phyloP scores from a whole-genome alignment of 495 filamentous ascomycete species.

The Sporormia fimetaria region DNA sequence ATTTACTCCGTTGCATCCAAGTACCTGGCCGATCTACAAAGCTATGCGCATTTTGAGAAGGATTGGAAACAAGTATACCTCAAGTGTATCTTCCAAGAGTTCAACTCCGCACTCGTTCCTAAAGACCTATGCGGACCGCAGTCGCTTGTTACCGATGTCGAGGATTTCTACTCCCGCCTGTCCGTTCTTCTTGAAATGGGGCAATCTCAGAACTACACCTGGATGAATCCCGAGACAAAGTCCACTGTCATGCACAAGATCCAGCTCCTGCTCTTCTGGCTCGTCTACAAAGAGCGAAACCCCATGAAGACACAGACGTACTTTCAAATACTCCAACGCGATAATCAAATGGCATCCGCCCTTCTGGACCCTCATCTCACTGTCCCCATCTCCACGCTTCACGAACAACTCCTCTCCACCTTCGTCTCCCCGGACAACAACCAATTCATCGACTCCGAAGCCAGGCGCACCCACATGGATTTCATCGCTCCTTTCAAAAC shows the following conservation, averaged over 20 bases:
- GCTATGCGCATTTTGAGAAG: not conserved
- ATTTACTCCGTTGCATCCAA: constrained; percentile 7
- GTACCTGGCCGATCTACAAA: constrained; percentile 7
- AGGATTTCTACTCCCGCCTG: constrained; percentile 10
- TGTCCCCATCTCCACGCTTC: constrained; percentile 8
- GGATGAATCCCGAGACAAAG: not conserved
- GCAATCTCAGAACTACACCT: not conserved
- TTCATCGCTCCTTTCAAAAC: constrained; percentile 16
- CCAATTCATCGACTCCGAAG: constrained; percentile 5
- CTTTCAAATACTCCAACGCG: constrained; percentile 18
- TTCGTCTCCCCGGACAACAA: constrained; percentile 1
- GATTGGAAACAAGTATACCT: constrained; percentile 12
- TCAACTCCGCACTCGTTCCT: constrained; percentile 24
- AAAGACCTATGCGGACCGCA: constrained; percentile 12
- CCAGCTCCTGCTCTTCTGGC: constrained; percentile 27
- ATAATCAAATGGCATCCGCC: constrained; percentile 21
- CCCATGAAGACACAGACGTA: constrained; percentile 26
- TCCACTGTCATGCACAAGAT: constrained; percentile 7
- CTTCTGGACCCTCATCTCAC: constrained; percentile 12
- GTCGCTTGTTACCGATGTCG: constrained; percentile 6
- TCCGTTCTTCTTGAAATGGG: not conserved
- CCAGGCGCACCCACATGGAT: not conserved
- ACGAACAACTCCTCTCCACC: constrained; percentile 9
- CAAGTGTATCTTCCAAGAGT: constrained; percentile 20
- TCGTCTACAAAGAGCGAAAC: constrained; percentile 21